Percentiles rank a stretch among this genome's conserved stretches.
Evolutionary conservation across 2,329 filamentous ascomycete genomes (phyloP).

Genomic region (Curvularia eragrostidis): DNA sequence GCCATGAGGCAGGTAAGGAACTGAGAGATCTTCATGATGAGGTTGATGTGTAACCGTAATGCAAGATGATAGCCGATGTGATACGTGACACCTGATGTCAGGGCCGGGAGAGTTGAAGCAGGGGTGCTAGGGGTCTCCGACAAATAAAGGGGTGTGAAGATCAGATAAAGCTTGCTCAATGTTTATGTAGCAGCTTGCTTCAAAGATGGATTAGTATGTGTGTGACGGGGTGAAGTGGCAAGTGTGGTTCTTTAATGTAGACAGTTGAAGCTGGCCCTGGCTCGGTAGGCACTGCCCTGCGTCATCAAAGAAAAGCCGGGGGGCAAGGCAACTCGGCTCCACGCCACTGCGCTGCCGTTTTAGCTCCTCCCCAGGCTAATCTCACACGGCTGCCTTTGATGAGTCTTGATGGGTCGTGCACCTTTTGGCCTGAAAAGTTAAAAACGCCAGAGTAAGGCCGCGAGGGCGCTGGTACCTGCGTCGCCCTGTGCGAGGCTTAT

Average conservation of each 20-base stretch:
- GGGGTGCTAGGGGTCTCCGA: neutral
- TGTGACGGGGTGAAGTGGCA: constrained; percentile 8
- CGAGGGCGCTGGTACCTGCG: constrained; percentile 7
- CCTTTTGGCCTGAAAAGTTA: neutral
- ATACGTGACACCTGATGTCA: constrained; percentile 11
- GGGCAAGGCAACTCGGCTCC: constrained; percentile 4
- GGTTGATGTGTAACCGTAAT: constrained; percentile 14
- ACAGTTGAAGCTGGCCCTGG: constrained; percentile 1
- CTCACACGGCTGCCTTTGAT: neutral
- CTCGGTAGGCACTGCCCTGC: constrained; percentile 12
- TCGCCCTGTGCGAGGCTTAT: constrained; percentile 3
- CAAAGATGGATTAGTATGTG: constrained; percentile 1
- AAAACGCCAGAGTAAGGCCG: constrained; percentile 12
- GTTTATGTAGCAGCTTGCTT: constrained; percentile 14
- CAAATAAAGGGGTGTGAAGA: neutral
- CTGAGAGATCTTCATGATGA: constrained; percentile 38
- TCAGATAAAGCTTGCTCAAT: constrained; percentile 6
- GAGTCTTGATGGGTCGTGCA: constrained; percentile 5
- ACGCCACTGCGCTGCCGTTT: constrained; percentile 14
- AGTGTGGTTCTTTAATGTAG: constrained; percentile 18
- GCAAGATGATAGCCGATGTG: constrained; percentile 3
- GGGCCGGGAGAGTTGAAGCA: neutral
- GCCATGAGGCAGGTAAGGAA: constrained; percentile 33
- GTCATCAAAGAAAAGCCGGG: constrained; percentile 22
- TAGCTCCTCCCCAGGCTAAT: constrained; percentile 5